Conservation (phyloP, 2,329 filamentous ascomycete genomes). For the Elsinoe arachidis region DNA sequence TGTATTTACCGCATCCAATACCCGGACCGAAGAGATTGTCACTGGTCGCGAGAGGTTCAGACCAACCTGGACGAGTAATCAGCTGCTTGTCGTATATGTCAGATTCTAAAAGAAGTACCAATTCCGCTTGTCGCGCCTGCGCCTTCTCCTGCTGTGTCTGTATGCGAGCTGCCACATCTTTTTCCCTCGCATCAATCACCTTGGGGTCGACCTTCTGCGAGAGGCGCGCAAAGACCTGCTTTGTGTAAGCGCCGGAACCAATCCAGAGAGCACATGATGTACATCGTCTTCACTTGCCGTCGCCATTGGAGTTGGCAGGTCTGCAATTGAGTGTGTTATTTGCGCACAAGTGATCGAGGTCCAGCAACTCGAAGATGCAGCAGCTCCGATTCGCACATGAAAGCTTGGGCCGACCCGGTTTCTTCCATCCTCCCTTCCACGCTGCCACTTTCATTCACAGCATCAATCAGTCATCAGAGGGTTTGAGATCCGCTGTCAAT, state of each 20-base stretch:
- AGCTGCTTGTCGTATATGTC: not conserved
- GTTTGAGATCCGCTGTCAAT: too few species aligned
- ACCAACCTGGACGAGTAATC: conserved; percentile 48
- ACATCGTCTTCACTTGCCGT: conserved; percentile 11
- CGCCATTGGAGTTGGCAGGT: not conserved
- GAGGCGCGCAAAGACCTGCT: conserved; percentile 52
- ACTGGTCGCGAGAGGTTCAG: conserved; percentile 81
- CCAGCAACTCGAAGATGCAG: not conserved
- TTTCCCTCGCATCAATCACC: conserved; percentile 50
- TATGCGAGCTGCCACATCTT: conserved; percentile 51
- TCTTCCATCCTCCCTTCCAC: not conserved
- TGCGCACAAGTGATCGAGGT: not conserved
- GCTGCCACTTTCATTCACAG: not conserved
- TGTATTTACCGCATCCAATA: conserved; percentile 78
- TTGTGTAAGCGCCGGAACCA: not conserved
- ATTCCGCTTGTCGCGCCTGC: conserved; percentile 54
- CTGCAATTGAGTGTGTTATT: too few species aligned
- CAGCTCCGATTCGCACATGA: too few species aligned
- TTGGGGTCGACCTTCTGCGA: conserved; percentile 51
- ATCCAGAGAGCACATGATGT: not conserved
- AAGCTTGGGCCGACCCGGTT: too few species aligned
- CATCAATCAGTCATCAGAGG: not conserved
- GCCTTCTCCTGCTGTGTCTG: conserved; percentile 52
- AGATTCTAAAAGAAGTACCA: conserved; percentile 39
- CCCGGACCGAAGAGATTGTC: conserved; percentile 73